phyloP scores from a whole-genome alignment of 768 basidiomycete species.

The Mycena capillaripes region DNA sequence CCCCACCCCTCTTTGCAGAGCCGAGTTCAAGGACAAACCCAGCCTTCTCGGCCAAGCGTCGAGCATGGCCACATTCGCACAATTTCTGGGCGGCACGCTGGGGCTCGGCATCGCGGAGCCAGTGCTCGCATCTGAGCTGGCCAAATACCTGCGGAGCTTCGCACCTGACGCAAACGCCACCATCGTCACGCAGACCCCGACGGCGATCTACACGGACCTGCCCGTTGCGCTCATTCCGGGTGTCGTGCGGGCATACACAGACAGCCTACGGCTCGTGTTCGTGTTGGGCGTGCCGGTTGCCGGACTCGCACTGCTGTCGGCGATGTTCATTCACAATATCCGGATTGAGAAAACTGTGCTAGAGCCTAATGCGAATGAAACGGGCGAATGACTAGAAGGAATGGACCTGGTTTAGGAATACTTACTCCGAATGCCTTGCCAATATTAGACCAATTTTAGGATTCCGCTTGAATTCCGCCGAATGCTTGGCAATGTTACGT shows the following conservation, averaged over 20 bases:
- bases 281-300: conserved; percentile 3
- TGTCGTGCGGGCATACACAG: neutral
- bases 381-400: too few species aligned
- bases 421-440: too few species aligned
- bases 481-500: too few species aligned
- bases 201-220: conserved; percentile 26
- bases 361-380: too few species aligned
- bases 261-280: neutral
- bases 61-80: conserved; percentile 18
- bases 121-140: conserved; percentile 19
- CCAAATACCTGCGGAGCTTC: conserved; percentile 7
- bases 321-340: conserved; percentile 1
- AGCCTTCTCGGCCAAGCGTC: conserved; percentile 24
- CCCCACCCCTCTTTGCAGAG: neutral
- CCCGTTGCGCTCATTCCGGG: conserved; percentile 22
- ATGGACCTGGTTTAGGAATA: too few species aligned
- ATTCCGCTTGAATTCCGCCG: too few species aligned
- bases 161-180: conserved; percentile 23
- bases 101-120: too few species aligned
- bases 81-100: conserved; percentile 29
- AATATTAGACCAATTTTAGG: too few species aligned
- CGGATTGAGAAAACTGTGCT: neutral
- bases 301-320: neutral
- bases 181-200: conserved; percentile 16
- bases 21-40: conserved; percentile 24